Percentiles rank a stretch among this genome's conserved stretches.
These are phyloP conservation scores for Kazachstania viticola DNA, from an alignment of 805 yeast genomes.

Conservation along the genomic window DNA sequence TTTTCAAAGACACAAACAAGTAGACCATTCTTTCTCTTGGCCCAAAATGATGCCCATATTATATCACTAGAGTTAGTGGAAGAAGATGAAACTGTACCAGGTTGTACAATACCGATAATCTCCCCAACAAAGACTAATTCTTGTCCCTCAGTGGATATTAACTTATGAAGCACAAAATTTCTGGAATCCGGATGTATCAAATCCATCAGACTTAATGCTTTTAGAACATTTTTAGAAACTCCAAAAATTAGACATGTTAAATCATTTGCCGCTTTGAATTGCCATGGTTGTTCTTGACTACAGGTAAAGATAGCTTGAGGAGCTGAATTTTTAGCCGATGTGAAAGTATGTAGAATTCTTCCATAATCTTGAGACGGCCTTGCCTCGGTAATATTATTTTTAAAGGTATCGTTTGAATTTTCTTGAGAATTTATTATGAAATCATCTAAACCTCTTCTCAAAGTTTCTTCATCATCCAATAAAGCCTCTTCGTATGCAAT, in stretches of 20 bases:
- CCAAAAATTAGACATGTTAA: conserved; percentile 83
- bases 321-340: conserved; percentile 57
- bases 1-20: conserved; percentile 82
- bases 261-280: conserved; percentile 75
- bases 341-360: conserved; percentile 49
- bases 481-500: conserved; percentile 10
- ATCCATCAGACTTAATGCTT: conserved; percentile 57
- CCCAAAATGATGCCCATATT: conserved; percentile 89
- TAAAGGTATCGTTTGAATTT: conserved; percentile 1
- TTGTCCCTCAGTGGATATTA: conserved; percentile 28
- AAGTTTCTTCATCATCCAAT: conserved; percentile 11
- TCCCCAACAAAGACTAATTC: conserved; percentile 70
- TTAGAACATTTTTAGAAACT: conserved; percentile 51
- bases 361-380: conserved; percentile 20
- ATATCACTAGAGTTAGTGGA: conserved; percentile 4
- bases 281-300: conserved; percentile 63
- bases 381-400: conserved; percentile 2
- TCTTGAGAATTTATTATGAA: conserved; percentile 2
- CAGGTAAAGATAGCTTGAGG: conserved; percentile 86
- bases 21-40: conserved; percentile 57
- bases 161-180: conserved; percentile 50
- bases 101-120: conserved; percentile 65
- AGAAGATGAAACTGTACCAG: conserved; percentile 42
- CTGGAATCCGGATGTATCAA: conserved; percentile 68
- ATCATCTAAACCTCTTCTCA: conserved; percentile 27